A percentile compares a stretch with the other conserved stretches of the same genome.
Evolutionary conservation across 129 eudicot genomes (phyloP).

Genomic region (Lactuca sativa): DNA sequence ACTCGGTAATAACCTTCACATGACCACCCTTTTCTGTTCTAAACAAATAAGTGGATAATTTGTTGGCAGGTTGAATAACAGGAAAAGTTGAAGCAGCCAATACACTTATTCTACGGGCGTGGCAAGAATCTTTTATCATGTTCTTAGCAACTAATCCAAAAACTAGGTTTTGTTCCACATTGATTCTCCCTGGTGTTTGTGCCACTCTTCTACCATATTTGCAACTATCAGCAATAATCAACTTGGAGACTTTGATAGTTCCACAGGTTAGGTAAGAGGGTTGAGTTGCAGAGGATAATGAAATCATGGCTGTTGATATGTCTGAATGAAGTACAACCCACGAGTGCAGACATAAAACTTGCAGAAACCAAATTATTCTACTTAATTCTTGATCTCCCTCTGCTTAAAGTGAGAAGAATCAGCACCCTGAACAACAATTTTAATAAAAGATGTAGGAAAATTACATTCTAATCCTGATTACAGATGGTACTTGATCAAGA

Average conservation of each 20-base stretch:
- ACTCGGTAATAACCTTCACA: constrained; percentile 67
- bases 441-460: background rate
- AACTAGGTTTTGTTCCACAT: constrained; percentile 27
- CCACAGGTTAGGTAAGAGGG: constrained; percentile 34
- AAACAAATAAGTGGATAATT: constrained; percentile 51
- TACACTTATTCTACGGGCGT: constrained; percentile 28
- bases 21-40: constrained; percentile 65
- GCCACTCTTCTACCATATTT: constrained; percentile 27
- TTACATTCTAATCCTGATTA: constrained; percentile 12
- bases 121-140: constrained; percentile 26
- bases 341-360: constrained; percentile 31
- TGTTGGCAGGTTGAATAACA: constrained; percentile 37
- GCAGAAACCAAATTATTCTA: constrained; percentile 26
- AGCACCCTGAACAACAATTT: constrained; percentile 12
- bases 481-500: background rate
- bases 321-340: constrained; percentile 13
- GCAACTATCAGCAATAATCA: constrained; percentile 18
- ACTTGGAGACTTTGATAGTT: constrained; percentile 33
- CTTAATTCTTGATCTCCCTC: constrained; percentile 18
- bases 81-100: constrained; percentile 47
- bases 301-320: constrained; percentile 49
- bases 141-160: constrained; percentile 23
- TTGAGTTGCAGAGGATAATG: constrained; percentile 30
- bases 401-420: constrained; percentile 13
- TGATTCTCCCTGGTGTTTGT: constrained; percentile 24